These are phyloP conservation scores for Pharnaceum exiguum DNA, from an alignment of 148 eudicot species.

Conservation along the genomic window DNA sequence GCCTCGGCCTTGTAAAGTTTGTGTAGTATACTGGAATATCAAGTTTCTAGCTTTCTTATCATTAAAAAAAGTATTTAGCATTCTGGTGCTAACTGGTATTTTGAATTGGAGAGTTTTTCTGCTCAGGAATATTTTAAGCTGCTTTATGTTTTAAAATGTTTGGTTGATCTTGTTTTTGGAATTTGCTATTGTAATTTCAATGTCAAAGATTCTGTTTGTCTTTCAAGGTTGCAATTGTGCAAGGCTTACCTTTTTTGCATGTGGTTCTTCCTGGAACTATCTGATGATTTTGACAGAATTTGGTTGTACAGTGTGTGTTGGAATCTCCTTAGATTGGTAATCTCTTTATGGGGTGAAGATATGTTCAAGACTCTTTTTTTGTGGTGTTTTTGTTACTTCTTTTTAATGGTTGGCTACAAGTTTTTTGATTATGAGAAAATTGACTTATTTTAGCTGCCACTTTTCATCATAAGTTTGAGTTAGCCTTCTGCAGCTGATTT, in stretches of 20 bases:
- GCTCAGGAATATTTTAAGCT: neutral
- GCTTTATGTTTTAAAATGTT: neutral
- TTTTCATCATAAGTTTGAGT: neutral
- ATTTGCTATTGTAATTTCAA: neutral
- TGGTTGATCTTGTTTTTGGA: neutral
- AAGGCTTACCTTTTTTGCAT: slow-evolving; percentile 1
- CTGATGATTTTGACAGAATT: slow-evolving; percentile 10
- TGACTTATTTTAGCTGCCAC: neutral
- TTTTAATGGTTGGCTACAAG: too few species aligned
- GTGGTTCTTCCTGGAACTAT: slow-evolving; percentile 9
- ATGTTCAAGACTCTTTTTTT: neutral
- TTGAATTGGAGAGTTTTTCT: neutral
- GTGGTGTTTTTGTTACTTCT: slow-evolving; percentile 6
- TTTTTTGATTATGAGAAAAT: too few species aligned
- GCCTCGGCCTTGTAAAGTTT: too few species aligned
- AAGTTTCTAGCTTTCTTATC: neutral
- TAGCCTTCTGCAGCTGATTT: slow-evolving; percentile 5
- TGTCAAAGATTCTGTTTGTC: slow-evolving; percentile 2
- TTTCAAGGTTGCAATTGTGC: too few species aligned
- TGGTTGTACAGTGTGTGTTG: slow-evolving; percentile 9
- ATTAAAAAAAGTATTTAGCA: neutral
- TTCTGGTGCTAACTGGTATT: neutral
- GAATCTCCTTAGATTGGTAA: slow-evolving; percentile 8
- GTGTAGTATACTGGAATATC: too few species aligned
- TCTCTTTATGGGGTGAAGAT: slow-evolving; percentile 7